These are phyloP conservation scores for Gossypium arboreum DNA, from an alignment of 345 rosid species.

Conservation along the genomic window DNA sequence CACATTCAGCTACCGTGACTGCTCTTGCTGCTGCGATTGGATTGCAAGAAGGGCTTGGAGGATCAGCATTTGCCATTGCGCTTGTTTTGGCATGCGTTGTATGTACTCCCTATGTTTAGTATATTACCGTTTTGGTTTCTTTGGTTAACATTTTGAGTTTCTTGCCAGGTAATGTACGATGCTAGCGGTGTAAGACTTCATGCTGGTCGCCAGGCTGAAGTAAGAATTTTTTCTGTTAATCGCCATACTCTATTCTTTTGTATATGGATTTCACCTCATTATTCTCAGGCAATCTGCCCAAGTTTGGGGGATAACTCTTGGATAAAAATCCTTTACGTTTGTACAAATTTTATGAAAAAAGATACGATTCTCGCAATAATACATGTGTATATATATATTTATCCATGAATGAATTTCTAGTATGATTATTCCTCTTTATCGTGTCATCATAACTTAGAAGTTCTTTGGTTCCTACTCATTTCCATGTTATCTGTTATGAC, in stretches of 20 bases:
- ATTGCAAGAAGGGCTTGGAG: slow-evolving; percentile 47
- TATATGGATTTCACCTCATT: not conserved
- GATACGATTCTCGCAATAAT: not conserved
- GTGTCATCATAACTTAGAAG: too few species aligned
- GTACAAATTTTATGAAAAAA: not conserved
- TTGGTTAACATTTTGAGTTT: not conserved
- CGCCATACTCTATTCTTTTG: not conserved
- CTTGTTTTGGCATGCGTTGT: slow-evolving; percentile 63
- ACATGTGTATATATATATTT: not conserved
- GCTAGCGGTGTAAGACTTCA: slow-evolving; percentile 66
- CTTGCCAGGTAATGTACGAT: slow-evolving; percentile 67
- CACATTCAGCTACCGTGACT: slow-evolving; percentile 59
- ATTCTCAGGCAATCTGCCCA: not conserved
- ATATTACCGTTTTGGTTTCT: not conserved
- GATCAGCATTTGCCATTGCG: slow-evolving; percentile 49
- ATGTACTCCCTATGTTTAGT: slow-evolving; percentile 28
- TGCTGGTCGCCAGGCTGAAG: slow-evolving; percentile 73
- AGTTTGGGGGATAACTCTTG: not conserved
- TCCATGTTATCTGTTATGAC: not conserved
- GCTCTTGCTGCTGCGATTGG: slow-evolving; percentile 54
- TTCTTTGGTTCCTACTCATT: too few species aligned
- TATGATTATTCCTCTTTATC: too few species aligned
- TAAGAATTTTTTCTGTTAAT: slow-evolving; percentile 20
- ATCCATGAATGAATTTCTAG: not conserved
- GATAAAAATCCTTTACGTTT: not conserved